Percentiles rank a stretch among this genome's conserved stretches.
Evolutionary conservation across 257 asterid species (phyloP).

Genomic region (Solanum gandarillasii): DNA sequence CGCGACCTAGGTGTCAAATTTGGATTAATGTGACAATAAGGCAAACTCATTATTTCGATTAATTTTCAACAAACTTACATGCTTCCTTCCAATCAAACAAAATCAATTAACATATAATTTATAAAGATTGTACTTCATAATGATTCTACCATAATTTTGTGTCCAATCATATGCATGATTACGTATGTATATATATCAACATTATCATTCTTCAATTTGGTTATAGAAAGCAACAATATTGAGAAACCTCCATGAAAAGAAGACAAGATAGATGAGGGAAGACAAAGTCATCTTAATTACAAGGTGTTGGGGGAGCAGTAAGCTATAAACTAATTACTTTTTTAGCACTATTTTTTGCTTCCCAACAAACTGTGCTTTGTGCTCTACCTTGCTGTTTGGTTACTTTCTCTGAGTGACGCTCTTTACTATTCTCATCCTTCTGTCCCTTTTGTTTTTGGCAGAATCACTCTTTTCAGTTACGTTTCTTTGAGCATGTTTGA

Average conservation of each 20-base stretch:
- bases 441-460: neutral
- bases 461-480: neutral
- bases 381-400: neutral
- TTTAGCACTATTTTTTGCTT: conserved; percentile 8
- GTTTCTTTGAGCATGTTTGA: neutral
- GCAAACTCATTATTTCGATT: neutral
- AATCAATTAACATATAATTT: neutral
- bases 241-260: neutral
- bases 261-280: neutral
- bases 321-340: neutral
- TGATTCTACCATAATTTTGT: neutral
- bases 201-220: neutral
- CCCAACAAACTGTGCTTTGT: neutral
- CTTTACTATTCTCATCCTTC: neutral
- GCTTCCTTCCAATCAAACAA: neutral
- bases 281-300: neutral
- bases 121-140: neutral
- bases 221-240: neutral
- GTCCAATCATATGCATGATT: neutral
- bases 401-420: conserved; percentile 1
- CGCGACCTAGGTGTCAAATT: neutral
- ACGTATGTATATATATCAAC: neutral
- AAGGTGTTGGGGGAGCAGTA: conserved; percentile 1
- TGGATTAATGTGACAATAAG: neutral
- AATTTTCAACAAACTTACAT: neutral